Conservation (phyloP, 306 rosid genomes). For the Acacia confusa region DNA sequence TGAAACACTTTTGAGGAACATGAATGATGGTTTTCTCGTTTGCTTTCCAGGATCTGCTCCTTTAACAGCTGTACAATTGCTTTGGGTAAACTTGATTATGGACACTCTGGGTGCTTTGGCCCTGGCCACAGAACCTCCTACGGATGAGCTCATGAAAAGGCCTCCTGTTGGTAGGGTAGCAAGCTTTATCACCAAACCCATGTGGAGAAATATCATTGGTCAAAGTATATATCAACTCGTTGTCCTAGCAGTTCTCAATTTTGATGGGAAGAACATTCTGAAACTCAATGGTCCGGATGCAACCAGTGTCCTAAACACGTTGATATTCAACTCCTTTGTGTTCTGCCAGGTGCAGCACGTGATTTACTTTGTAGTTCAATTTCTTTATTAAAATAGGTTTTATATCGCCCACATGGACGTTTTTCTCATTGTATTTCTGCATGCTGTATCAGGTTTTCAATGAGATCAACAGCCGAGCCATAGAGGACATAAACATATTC, state of each 20-base stretch:
- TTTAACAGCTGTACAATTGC: slow-evolving; percentile 92
- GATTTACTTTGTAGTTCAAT: background rate
- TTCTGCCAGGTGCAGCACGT: slow-evolving; percentile 78
- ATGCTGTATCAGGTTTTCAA: slow-evolving; percentile 69
- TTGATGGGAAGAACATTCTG: slow-evolving; percentile 68
- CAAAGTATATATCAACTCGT: slow-evolving; percentile 86
- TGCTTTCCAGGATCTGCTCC: slow-evolving; percentile 89
- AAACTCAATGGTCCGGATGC: slow-evolving; percentile 70
- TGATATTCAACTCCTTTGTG: slow-evolving; percentile 90
- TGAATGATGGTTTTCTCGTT: background rate
- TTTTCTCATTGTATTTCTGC: slow-evolving; percentile 21
- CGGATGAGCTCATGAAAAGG: slow-evolving; percentile 71
- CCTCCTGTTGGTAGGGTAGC: slow-evolving; percentile 67
- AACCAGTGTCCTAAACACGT: slow-evolving; percentile 61
- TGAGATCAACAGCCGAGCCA: slow-evolving; percentile 88
- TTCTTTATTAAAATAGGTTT: no score
- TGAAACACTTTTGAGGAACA: slow-evolving; percentile 22
- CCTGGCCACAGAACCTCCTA: slow-evolving; percentile 95
- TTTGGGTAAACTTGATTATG: slow-evolving; percentile 99
- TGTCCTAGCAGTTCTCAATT: slow-evolving; percentile 63
- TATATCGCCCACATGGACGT: background rate
- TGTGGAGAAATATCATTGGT: slow-evolving; percentile 97
- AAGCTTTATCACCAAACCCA: slow-evolving; percentile 77
- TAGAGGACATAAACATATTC: slow-evolving; percentile 80
- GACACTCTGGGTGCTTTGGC: slow-evolving; percentile 99